A percentile compares a stretch with the other conserved stretches of the same genome.
Evolutionary conservation across 139 green algal species (phyloP).

Genomic region (Coccomyxa sp.): DNA sequence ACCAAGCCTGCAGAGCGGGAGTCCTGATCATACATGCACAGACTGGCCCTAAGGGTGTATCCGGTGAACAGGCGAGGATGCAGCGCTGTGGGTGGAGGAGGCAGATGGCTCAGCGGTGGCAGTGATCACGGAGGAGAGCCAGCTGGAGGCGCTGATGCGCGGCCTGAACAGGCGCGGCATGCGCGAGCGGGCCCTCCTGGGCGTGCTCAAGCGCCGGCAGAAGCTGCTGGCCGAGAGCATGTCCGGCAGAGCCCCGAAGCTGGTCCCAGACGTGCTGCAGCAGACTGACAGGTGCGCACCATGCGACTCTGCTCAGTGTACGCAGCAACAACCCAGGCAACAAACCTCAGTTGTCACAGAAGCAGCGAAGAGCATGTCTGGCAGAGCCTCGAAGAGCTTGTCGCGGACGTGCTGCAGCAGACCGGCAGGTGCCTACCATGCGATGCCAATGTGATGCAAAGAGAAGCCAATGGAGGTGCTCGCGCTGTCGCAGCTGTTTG

Average conservation of each 20-base stretch:
- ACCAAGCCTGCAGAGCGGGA: no score
- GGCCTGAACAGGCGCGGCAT: conserved; percentile 41
- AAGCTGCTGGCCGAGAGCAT: conserved; percentile 11
- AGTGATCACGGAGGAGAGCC: conserved; percentile 18
- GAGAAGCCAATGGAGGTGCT: no score
- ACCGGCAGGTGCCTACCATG: no score
- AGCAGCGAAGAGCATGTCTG: no score
- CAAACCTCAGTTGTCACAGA: no score
- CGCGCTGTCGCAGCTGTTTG: no score
- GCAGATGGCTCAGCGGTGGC: conserved; percentile 19
- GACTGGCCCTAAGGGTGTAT: no score
- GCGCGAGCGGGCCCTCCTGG: conserved; percentile 44
- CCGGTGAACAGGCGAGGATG: conserved; percentile 21
- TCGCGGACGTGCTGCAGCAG: no score
- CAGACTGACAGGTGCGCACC: not conserved
- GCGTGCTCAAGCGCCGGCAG: conserved; percentile 31
- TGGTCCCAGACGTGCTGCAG: not conserved
- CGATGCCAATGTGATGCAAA: no score
- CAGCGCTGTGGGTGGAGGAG: conserved; percentile 31
- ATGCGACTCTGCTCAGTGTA: not conserved
- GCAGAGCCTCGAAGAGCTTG: no score
- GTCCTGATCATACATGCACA: no score
- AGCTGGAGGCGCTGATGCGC: conserved; percentile 43
- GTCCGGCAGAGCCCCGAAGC: not conserved
- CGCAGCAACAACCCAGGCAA: no score